phyloP scores from a whole-genome alignment of 192 early-diverging fungal genomes.

The Coemansia javaensis region DNA sequence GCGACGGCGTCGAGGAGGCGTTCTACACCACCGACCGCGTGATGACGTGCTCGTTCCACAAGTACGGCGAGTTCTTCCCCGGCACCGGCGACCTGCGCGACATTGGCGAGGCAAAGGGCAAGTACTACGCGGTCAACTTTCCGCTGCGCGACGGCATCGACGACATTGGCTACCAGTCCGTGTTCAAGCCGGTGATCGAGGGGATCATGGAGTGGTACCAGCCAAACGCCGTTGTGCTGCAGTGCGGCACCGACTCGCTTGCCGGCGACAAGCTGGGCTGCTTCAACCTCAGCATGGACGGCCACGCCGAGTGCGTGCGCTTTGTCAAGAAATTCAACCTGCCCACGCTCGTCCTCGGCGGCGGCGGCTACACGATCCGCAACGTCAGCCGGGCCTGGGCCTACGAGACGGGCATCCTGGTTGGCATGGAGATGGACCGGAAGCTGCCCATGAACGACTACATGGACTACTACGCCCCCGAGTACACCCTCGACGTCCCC shows the following conservation, averaged over 20 bases:
- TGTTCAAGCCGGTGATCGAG: conserved; percentile 82
- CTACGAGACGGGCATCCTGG: conserved; percentile 85
- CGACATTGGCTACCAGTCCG: conserved; percentile 82
- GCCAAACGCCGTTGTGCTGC: conserved; percentile 86
- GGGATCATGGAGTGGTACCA: conserved; percentile 91
- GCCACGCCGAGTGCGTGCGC: conserved; percentile 89
- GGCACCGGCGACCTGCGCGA: conserved; percentile 96
- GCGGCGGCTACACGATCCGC: conserved; percentile 96
- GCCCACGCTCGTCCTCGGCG: conserved; percentile 89
- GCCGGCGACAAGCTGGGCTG: conserved; percentile 88
- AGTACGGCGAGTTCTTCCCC: conserved; percentile 98
- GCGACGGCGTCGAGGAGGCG: conserved; percentile 98
- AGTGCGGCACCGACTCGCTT: conserved; percentile 95
- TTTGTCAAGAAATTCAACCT: conserved; percentile 89
- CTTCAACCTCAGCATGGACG: conserved; percentile 92
- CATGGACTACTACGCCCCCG: conserved; percentile 89
- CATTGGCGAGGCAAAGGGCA: conserved; percentile 85
- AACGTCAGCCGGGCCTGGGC: conserved; percentile 94
- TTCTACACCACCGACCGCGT: conserved; percentile 99
- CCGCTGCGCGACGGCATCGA: conserved; percentile 93
- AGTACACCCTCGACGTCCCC: conserved; percentile 82
- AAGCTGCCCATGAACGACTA: conserved; percentile 88
- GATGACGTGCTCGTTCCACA: conserved; percentile 98
- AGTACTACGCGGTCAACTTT: conserved; percentile 92
- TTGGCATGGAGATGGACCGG: conserved; percentile 65